Base-by-base conservation (phyloP, 176 grass and related monocot genomes). In the Oryza brachyantha region DNA sequence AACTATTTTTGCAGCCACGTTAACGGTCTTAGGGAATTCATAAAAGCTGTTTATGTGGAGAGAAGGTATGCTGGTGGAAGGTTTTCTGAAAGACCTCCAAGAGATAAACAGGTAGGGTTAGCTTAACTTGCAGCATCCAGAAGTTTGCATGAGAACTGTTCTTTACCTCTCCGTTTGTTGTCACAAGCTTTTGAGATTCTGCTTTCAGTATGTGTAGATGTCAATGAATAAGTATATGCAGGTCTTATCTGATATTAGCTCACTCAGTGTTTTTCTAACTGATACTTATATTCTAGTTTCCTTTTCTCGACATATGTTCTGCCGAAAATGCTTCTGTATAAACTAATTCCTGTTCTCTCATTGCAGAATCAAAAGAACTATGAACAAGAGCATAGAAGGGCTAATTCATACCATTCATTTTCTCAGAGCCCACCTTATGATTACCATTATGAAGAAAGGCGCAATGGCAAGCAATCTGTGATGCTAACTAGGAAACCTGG, bases 381-480 rank as follows among this genome's bases (percentile, higher is more conserved):
- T 78, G 92, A 89, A 74, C 89, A 97, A 79, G 94, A 97, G 60
- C 91, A 92, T 55, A 90, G 80, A 81, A 88, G 89, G 64, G 87
- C 91, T 46, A 97, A 69, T 58, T 97, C 94, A 3, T 97, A 86
- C 59, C 94, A 94, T 76, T 94, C 91, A 67, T 97, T 88, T 84
- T 97, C 91, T 54, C 89, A 94, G 82, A 97, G 91, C 64, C 94
- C 94, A 22, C 94, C 91, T 83, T 88, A 94, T 74, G 94, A 94
- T 55, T 68, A 86, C 63, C 89, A 94, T 61, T 94, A 92, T 70
- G 91, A 97, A 94, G 94, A 97, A 85, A 89, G 76, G 73, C 40
- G 10, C 52, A 72, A 43, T 66, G 91, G 94, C 28, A 92, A 90
- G 73, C 85, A 90, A 70, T 72, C 86, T 31, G 76, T 61, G 25